Percentiles rank a stretch among this genome's conserved stretches.
These are phyloP conservation scores for Dunaliella sp. DNA, from an alignment of 139 green algal species.

Conservation along the genomic window DNA sequence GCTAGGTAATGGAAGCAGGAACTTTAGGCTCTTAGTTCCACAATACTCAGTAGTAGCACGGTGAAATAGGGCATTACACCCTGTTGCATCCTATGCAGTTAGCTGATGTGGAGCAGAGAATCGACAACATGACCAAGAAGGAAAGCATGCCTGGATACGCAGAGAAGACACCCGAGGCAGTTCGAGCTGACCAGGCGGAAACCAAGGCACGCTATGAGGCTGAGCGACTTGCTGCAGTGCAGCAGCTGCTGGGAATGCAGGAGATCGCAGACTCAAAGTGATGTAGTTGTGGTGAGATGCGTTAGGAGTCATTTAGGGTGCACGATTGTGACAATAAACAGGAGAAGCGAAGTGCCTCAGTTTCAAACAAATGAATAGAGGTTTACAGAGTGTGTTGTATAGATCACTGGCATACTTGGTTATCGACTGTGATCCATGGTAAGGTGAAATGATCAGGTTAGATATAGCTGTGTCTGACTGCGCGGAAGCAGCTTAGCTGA, in stretches of 20 bases:
- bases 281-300: background rate
- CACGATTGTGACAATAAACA: too few relatives aligned
- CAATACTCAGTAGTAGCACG: too few relatives aligned
- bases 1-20: too few relatives aligned
- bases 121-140: conserved; percentile 55
- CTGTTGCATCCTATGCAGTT: background rate
- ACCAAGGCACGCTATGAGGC: conserved; percentile 52
- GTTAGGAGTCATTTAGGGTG: too few relatives aligned
- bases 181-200: conserved; percentile 56
- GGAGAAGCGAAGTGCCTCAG: too few relatives aligned
- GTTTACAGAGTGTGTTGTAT: too few relatives aligned
- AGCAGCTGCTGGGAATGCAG: conserved; percentile 53
- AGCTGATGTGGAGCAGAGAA: conserved; percentile 18
- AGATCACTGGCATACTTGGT: too few relatives aligned
- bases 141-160: conserved; percentile 59
- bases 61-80: background rate
- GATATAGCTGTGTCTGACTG: background rate
- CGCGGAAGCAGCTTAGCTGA: background rate
- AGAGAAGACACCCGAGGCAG: conserved; percentile 72
- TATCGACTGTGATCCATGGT: background rate
- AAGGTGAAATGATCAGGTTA: background rate
- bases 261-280: conserved; percentile 23
- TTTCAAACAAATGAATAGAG: too few relatives aligned
- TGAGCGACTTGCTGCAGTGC: conserved; percentile 47
- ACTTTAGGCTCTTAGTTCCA: background rate